Evolutionary conservation across 164 flowering plant species (phyloP).

Genomic region (Sedum album): DNA sequence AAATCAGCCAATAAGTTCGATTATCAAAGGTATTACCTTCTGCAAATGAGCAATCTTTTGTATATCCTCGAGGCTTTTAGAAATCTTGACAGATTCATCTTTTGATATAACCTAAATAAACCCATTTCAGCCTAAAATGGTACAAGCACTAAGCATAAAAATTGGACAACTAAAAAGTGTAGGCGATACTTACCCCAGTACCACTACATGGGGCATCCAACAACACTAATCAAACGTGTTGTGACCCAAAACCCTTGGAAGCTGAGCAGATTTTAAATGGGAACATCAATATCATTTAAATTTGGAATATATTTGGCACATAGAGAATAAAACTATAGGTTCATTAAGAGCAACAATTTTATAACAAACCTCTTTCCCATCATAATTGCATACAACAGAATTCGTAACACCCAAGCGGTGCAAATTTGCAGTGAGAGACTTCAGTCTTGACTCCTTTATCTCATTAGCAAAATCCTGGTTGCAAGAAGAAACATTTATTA

Average conservation of each 20-base stretch:
- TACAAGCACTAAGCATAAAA: not conserved
- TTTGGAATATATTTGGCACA: no score
- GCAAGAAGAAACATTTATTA: not conserved
- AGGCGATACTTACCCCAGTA: constrained; percentile 58
- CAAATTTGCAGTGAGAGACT: constrained; percentile 83
- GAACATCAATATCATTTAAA: not conserved
- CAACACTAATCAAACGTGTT: constrained; percentile 74
- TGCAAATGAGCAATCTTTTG: constrained; percentile 73
- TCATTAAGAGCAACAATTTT: not conserved
- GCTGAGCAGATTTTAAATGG: constrained; percentile 27
- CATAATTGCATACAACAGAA: constrained; percentile 79
- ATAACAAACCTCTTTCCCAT: constrained; percentile 83
- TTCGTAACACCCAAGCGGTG: constrained; percentile 98
- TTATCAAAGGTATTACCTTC: constrained; percentile 40
- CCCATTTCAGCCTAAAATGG: constrained; percentile 2
- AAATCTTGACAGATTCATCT: constrained; percentile 87
- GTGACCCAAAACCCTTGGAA: constrained; percentile 76
- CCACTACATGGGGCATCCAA: constrained; percentile 99
- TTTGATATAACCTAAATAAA: constrained; percentile 78
- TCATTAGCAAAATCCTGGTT: constrained; percentile 86
- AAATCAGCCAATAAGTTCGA: not conserved
- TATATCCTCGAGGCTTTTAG: constrained; percentile 73
- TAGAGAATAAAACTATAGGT: not conserved
- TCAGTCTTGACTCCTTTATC: constrained; percentile 73
- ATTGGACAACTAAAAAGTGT: not conserved